These are phyloP conservation scores for Nannizziopsis arthrosporioides DNA, from an alignment of 2,329 filamentous ascomycete genomes.

Conservation along the genomic window DNA sequence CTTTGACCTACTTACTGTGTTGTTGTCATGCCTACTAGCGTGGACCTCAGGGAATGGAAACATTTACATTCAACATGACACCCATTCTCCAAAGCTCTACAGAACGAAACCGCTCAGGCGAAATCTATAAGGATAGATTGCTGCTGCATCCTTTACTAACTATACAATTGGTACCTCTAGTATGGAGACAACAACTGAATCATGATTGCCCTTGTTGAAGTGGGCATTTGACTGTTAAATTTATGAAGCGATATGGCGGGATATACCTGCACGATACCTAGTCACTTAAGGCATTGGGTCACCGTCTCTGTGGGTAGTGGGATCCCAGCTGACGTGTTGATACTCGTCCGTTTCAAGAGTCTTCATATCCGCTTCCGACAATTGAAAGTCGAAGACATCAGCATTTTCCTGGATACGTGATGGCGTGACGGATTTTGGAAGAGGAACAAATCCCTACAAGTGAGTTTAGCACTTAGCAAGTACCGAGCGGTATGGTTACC, in stretches of 20 bases:
- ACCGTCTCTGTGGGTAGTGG: conserved; percentile 15
- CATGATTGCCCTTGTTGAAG: neutral
- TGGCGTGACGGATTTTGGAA: conserved; percentile 52
- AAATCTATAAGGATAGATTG: too few species aligned
- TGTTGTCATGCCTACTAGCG: conserved; percentile 5
- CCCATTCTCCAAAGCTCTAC: too few species aligned
- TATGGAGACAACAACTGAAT: too few species aligned
- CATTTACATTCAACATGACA: too few species aligned
- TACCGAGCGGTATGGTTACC: neutral
- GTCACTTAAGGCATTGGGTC: neutral
- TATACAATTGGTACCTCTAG: too few species aligned
- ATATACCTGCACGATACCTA: too few species aligned
- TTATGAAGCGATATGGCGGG: neutral
- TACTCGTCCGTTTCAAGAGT: conserved; percentile 44
- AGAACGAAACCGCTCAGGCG: too few species aligned
- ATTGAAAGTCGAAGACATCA: conserved; percentile 49
- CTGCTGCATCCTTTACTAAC: too few species aligned
- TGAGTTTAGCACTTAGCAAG: neutral
- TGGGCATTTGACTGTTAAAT: neutral
- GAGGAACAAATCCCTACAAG: conserved; percentile 45
- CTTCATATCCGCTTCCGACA: conserved; percentile 48
- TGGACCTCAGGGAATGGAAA: neutral
- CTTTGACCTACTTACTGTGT: too few species aligned
- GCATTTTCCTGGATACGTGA: conserved; percentile 51
- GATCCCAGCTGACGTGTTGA: conserved; percentile 49